phyloP scores from a whole-genome alignment of 2,329 filamentous ascomycete genomes.

The Curvularia sp. region DNA sequence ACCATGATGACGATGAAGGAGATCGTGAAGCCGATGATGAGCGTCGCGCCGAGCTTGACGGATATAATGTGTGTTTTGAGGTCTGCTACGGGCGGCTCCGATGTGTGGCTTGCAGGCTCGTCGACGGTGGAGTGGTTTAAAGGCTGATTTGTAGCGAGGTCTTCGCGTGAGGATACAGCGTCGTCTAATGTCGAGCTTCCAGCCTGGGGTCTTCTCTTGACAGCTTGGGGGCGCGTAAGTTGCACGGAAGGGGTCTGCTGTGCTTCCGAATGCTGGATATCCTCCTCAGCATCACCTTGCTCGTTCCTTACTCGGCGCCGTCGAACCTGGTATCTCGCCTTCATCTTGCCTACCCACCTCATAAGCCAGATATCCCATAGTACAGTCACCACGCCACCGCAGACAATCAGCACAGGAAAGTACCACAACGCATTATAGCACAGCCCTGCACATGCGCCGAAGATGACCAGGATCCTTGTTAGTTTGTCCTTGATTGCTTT shows the following conservation, averaged over 20 bases:
- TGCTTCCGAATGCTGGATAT: neutral
- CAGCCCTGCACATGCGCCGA: conserved; percentile 69
- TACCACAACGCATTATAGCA: conserved; percentile 79
- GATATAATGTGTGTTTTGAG: conserved; percentile 47
- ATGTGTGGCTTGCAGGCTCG: neutral
- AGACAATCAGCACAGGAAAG: conserved; percentile 69
- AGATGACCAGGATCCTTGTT: conserved; percentile 69
- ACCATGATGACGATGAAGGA: conserved; percentile 66
- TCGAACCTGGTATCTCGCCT: conserved; percentile 29
- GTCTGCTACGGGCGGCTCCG: conserved; percentile 23
- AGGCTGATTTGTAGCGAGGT: conserved; percentile 39
- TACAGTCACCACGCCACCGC: conserved; percentile 62
- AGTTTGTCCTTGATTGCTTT: conserved; percentile 72
- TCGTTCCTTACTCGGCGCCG: conserved; percentile 25
- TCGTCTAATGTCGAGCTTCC: conserved; percentile 20
- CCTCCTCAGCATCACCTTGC: conserved; percentile 33
- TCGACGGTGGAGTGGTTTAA: neutral
- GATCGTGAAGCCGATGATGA: conserved; percentile 59
- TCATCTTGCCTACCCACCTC: conserved; percentile 47
- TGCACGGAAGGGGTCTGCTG: neutral
- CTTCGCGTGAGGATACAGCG: conserved; percentile 9
- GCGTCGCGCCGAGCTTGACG: conserved; percentile 47
- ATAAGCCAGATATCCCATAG: conserved; percentile 65
- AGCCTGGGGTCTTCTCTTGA: conserved; percentile 31
- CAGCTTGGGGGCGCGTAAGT: conserved; percentile 1